phyloP scores from a whole-genome alignment of 305 asterid species.

The Solanum chacoense region DNA sequence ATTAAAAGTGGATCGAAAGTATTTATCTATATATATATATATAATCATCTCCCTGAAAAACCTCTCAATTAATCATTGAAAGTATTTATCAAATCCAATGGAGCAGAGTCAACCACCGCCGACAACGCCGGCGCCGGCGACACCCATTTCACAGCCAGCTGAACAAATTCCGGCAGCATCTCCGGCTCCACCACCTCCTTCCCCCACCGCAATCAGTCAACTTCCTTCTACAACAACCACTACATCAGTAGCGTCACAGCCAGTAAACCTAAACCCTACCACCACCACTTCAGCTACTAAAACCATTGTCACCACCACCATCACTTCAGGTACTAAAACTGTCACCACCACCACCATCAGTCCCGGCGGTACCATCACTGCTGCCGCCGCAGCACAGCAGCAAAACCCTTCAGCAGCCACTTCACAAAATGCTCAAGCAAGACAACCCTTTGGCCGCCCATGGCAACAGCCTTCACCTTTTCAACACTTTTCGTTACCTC shows the following conservation, averaged over 20 bases:
- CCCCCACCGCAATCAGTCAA: background rate
- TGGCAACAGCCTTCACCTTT: slow-evolving; percentile 50
- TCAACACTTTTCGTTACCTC: slow-evolving; percentile 46
- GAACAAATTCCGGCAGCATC: slow-evolving; percentile 19
- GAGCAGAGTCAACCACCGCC: background rate
- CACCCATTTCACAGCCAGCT: slow-evolving; percentile 23
- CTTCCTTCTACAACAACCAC: background rate
- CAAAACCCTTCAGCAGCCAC: slow-evolving; percentile 14
- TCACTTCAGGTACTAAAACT: background rate
- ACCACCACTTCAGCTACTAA: background rate
- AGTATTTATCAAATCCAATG: background rate
- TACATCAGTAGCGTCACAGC: background rate
- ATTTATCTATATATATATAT: background rate
- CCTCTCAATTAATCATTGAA: background rate
- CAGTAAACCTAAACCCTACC: background rate
- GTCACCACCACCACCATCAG: background rate
- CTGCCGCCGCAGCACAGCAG: background rate
- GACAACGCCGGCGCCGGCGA: background rate
- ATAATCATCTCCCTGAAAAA: background rate
- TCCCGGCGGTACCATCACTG: background rate
- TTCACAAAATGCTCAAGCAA: slow-evolving; percentile 37
- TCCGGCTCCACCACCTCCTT: slow-evolving; percentile 5
- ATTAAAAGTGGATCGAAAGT: too few species aligned
- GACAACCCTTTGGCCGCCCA: slow-evolving; percentile 17
- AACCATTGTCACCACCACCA: background rate